Evolutionary conservation across 495 filamentous ascomycete genomes (phyloP).

Genomic region (Aspergillus homomorphus): DNA sequence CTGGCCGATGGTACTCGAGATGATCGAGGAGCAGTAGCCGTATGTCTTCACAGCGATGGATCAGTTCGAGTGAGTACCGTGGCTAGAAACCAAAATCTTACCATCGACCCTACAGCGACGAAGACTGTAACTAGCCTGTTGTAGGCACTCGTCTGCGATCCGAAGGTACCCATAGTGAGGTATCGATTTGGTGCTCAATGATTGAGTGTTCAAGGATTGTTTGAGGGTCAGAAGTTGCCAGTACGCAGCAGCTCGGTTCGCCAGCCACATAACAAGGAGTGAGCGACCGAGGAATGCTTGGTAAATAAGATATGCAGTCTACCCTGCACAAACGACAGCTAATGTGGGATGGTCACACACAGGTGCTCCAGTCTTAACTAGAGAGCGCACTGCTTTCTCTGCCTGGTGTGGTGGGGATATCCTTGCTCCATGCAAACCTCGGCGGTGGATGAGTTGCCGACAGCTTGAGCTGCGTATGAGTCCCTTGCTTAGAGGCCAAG

Average conservation of each 20-base stretch:
- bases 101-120: constrained; percentile 39
- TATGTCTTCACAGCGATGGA: constrained; percentile 31
- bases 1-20: constrained; percentile 52
- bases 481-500: too few relatives aligned
- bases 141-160: constrained; percentile 35
- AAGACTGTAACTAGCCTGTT: constrained; percentile 35
- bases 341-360: too few relatives aligned
- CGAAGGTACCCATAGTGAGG: constrained; percentile 21
- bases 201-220: background rate
- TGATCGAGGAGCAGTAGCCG: constrained; percentile 49
- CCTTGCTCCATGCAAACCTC: background rate
- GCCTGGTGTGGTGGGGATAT: background rate
- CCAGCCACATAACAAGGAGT: too few relatives aligned
- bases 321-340: background rate
- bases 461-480: background rate
- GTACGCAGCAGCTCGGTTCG: too few relatives aligned
- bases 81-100: constrained; percentile 13
- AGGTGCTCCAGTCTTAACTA: background rate
- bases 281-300: background rate
- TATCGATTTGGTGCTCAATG: background rate
- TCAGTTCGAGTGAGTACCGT: background rate
- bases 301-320: background rate
- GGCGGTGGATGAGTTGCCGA: too few relatives aligned
- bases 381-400: background rate
- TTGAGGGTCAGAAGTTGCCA: too few relatives aligned